Base-by-base conservation (phyloP, 495 filamentous ascomycete genomes). In the Margaritispora aquatica region DNA sequence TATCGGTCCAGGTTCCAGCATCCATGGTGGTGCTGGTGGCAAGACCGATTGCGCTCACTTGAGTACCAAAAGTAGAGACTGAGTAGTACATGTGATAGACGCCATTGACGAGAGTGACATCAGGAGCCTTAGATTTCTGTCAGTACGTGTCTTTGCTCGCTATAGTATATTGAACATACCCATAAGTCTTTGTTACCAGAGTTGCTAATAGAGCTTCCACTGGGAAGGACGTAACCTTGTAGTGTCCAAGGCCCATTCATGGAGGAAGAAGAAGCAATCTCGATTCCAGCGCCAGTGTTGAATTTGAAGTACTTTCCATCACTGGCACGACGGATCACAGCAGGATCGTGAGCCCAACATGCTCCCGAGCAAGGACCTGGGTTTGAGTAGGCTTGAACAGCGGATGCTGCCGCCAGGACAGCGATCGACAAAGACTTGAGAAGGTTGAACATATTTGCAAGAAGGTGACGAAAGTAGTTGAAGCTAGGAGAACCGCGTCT, bases 251-350 rank as follows among this genome's bases (percentile, higher is more conserved):
- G 84, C 0, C 87, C 88, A 21, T 69, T 73, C 24, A 90, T 65
- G 8, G 76, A 73, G 5, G 78, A 68, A 0, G 87, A 77, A 0
- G 80, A 83, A 57, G 81, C 76, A 26, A 85, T 80, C 38, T 75
- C 71, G 58, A 92, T 80, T 50, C 75, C 77, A 21, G 76, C 80
- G 26, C 81, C 80, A 0, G 88, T 90, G 1, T 80, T 80, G 72
- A 89, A 90, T 44, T 84, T 83, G 73, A 85, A 92, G 72, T 89
- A 92, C 1, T 72, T 84, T 19, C 86, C 85, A 68, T 90, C 87
- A 2, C 74, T 78, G 27, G 69, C 36, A 7, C 87, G 82, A 34
- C 78, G 79, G 60, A 87, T 81, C 56, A 90, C 73, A 31, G 81
- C 70, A 19, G 85, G 85, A 63, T 90, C 87, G 54, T 89, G 84